A percentile compares a stretch with the other conserved stretches of the same genome.
Conservation (phyloP, 169 alveolate genomes). For the Cryptosporidium ryanae region DNA sequence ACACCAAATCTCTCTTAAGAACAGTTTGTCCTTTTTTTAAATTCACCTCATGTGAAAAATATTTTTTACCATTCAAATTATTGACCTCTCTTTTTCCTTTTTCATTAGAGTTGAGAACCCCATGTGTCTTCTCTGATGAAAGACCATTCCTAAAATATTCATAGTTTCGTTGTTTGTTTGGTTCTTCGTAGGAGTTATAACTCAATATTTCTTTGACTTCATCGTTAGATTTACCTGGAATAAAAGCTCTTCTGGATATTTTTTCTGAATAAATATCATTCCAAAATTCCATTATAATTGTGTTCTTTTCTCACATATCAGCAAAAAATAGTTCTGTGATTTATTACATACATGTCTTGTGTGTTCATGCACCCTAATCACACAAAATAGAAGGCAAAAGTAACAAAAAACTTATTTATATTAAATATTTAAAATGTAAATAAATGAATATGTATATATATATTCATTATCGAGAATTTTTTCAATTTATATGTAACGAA, state of each 20-base stretch:
- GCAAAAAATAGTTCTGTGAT: too few species aligned
- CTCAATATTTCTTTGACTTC: slow-evolving; percentile 35
- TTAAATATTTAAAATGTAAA: not conserved
- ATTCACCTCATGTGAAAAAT: slow-evolving; percentile 41
- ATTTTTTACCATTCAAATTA: not conserved
- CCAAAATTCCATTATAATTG: slow-evolving; percentile 37
- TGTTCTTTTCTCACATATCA: too few species aligned
- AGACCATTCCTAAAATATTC: slow-evolving; percentile 21
- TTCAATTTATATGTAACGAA: too few species aligned
- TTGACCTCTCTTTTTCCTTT: not conserved
- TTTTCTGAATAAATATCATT: slow-evolving; percentile 8
- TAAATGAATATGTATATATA: not conserved
- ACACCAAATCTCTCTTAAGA: slow-evolving; percentile 30
- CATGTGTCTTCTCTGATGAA: slow-evolving; percentile 25
- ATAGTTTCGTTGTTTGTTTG: not conserved
- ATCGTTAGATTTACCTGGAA: slow-evolving; percentile 17
- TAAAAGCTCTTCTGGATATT: slow-evolving; percentile 40
- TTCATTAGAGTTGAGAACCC: not conserved
- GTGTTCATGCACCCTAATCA: too few species aligned
- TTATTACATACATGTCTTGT: too few species aligned
- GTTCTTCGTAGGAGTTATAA: not conserved
- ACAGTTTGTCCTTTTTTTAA: not conserved
- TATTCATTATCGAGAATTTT: too few species aligned
- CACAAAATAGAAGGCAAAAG: not conserved
- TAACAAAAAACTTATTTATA: not conserved